Conservation (phyloP, 306 rosid species). For the Trichosanthes truncata region DNA sequence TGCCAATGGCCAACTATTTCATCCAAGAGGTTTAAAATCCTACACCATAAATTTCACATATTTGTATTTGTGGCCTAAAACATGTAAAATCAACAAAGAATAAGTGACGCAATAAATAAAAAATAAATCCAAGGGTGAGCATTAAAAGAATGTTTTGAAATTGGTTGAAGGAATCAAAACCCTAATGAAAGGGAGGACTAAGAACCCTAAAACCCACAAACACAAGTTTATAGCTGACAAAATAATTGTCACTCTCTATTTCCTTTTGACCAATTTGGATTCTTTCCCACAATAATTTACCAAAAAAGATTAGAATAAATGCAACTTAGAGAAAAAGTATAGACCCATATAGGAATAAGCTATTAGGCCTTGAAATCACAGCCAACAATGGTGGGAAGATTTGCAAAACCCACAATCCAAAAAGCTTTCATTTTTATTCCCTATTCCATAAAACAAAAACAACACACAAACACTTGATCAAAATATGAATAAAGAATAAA, state of each 20-base stretch:
- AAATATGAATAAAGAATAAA: slow-evolving; percentile 2
- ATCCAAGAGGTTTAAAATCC: background rate
- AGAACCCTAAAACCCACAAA: slow-evolving; percentile 5
- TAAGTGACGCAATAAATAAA: background rate
- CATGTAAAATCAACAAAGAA: background rate
- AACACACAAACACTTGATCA: background rate
- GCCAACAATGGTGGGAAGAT: slow-evolving; percentile 9
- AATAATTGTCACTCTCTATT: background rate
- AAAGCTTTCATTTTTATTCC: slow-evolving; percentile 12
- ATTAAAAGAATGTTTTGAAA: background rate
- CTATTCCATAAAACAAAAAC: slow-evolving; percentile 2
- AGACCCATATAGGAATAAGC: slow-evolving; percentile 1
- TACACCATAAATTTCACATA: background rate
- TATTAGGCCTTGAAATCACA: background rate
- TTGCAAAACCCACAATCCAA: slow-evolving; percentile 1
- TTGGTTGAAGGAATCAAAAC: background rate
- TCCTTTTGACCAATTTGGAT: slow-evolving; percentile 5
- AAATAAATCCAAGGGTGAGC: background rate
- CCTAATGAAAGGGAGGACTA: background rate
- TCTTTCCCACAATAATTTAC: slow-evolving; percentile 4
- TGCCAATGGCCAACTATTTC: background rate
- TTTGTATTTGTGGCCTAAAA: background rate
- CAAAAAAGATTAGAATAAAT: slow-evolving; percentile 8
- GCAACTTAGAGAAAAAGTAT: slow-evolving; percentile 2
- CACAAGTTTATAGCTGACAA: background rate